Evolutionary conservation across 768 basidiomycete species (phyloP).

Genomic region (Mycena filopes): DNA sequence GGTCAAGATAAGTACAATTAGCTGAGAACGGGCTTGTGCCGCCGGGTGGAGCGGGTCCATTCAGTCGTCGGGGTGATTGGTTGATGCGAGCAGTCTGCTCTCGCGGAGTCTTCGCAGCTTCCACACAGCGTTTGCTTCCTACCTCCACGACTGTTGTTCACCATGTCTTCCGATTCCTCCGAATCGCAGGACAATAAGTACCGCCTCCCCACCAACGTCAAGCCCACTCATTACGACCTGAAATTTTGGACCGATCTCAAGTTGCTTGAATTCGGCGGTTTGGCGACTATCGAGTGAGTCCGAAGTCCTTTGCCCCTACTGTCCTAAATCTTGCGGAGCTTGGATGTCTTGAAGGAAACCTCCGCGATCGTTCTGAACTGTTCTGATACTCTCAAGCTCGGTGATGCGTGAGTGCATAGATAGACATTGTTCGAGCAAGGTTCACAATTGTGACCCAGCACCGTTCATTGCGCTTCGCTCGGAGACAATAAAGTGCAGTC

Average conservation of each 20-base stretch:
- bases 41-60: not conserved
- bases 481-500: conserved; percentile 57
- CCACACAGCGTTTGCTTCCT: not conserved
- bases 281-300: conserved; percentile 74
- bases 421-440: too few relatives aligned
- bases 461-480: conserved; percentile 65
- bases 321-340: conserved; percentile 46
- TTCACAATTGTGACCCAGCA: too few relatives aligned
- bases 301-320: conserved; percentile 1
- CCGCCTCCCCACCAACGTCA: conserved; percentile 74
- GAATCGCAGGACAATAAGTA: conserved; percentile 45
- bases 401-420: conserved; percentile 48
- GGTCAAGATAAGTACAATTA: too few relatives aligned
- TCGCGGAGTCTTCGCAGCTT: too few relatives aligned
- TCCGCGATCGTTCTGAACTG: conserved; percentile 72
- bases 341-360: conserved; percentile 72
- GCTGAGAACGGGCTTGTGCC: too few relatives aligned
- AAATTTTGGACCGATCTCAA: conserved; percentile 86
- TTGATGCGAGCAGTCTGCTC: too few relatives aligned
- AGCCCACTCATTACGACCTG: conserved; percentile 81
- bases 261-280: conserved; percentile 78
- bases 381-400: conserved; percentile 64
- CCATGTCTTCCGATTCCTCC: conserved; percentile 7
- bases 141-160: not conserved
- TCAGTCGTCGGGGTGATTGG: not conserved